phyloP scores from a whole-genome alignment of 2,329 filamentous ascomycete genomes.

The Aureobasidium sp. region DNA sequence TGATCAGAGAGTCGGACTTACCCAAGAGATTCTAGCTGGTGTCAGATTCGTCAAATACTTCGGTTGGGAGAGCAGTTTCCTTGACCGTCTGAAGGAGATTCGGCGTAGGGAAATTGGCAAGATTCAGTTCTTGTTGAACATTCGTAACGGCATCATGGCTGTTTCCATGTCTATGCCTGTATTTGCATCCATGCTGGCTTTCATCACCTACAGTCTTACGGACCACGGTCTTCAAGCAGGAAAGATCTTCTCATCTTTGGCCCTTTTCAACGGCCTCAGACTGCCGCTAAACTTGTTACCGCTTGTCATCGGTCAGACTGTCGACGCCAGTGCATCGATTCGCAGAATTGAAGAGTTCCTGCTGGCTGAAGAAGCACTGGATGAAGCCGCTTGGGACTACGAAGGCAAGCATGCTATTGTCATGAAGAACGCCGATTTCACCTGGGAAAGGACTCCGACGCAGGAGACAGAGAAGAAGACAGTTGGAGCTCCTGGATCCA shows the following conservation, averaged over 20 bases:
- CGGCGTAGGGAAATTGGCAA: slow-evolving; percentile 69
- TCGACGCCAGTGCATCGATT: slow-evolving; percentile 81
- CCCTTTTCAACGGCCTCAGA: slow-evolving; percentile 84
- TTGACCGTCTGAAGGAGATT: slow-evolving; percentile 67
- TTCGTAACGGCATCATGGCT: slow-evolving; percentile 78
- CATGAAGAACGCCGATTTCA: slow-evolving; percentile 68
- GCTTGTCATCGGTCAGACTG: slow-evolving; percentile 78
- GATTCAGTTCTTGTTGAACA: slow-evolving; percentile 77
- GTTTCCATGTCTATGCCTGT: slow-evolving; percentile 81
- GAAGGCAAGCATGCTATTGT: slow-evolving; percentile 54
- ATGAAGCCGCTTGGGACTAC: slow-evolving; percentile 56
- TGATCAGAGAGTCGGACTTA: slow-evolving; percentile 83
- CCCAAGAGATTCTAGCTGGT: slow-evolving; percentile 84
- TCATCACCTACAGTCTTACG: slow-evolving; percentile 68
- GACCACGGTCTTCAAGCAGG: slow-evolving; percentile 66
- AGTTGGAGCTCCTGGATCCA: slow-evolving; percentile 26
- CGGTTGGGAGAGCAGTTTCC: slow-evolving; percentile 86
- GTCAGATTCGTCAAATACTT: slow-evolving; percentile 96
- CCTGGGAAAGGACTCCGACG: slow-evolving; percentile 70
- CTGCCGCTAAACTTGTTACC: slow-evolving; percentile 86
- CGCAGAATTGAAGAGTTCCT: slow-evolving; percentile 84
- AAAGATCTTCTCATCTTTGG: slow-evolving; percentile 83
- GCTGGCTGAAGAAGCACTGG: slow-evolving; percentile 73
- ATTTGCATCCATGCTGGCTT: slow-evolving; percentile 91
- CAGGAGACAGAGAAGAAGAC: slow-evolving; percentile 32